A percentile compares a stretch with the other conserved stretches of the same genome.
phyloP scores from a whole-genome alignment of 164 flowering plant genomes.

The Magnolia changhungtana region DNA sequence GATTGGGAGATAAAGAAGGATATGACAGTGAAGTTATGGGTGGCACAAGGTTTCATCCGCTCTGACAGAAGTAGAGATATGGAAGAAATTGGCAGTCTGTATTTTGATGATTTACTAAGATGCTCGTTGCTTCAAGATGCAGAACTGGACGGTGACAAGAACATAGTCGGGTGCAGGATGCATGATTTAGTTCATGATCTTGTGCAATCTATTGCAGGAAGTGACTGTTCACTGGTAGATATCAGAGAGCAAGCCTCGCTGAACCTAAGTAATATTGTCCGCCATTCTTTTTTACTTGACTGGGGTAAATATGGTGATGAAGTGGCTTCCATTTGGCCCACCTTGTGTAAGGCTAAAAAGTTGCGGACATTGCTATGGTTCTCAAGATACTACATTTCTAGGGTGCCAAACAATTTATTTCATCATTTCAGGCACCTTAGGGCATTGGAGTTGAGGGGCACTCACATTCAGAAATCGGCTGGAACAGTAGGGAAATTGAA shows the following conservation, averaged over 20 bases:
- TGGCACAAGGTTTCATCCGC: too few relatives aligned
- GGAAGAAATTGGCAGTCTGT: too few relatives aligned
- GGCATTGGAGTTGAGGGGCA: neutral
- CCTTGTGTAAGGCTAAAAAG: neutral
- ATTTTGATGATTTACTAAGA: too few relatives aligned
- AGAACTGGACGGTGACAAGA: neutral
- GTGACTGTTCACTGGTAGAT: neutral
- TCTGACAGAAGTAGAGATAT: too few relatives aligned
- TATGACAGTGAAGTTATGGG: too few relatives aligned
- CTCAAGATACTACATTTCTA: rapidly evolving
- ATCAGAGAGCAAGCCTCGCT: neutral
- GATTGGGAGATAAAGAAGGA: too few relatives aligned
- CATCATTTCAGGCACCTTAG: neutral
- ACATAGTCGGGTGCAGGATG: neutral
- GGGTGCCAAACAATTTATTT: neutral
- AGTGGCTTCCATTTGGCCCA: neutral
- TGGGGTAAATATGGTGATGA: neutral
- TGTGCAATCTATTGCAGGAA: neutral
- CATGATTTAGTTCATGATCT: constrained; percentile 12
- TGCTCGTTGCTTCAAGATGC: too few relatives aligned
- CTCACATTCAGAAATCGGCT: neutral
- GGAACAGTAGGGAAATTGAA: too few relatives aligned
- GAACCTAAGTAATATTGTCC: neutral
- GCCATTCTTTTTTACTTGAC: neutral
- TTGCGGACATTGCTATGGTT: neutral